Evolutionary conservation across 768 basidiomycete species (phyloP).

Genomic region (Russula earlei): DNA sequence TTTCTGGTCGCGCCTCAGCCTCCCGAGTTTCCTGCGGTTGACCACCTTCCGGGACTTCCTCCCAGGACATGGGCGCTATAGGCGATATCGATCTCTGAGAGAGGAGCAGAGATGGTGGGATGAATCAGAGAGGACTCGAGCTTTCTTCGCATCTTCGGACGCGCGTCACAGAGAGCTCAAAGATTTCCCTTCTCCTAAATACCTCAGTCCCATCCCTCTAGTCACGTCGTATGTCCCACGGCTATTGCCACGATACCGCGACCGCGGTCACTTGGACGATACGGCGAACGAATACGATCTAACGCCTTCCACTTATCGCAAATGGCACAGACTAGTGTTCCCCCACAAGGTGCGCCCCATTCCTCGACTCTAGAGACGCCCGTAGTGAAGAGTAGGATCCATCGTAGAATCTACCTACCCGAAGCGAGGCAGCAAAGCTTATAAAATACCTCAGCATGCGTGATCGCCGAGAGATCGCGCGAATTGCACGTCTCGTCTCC

Average conservation of each 20-base stretch:
- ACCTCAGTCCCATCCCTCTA: conserved; percentile 15
- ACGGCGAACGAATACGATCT: conserved; percentile 25
- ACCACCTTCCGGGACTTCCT: conserved; percentile 9
- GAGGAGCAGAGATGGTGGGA: conserved; percentile 29
- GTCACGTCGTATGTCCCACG: conserved; percentile 30
- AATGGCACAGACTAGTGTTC: conserved; percentile 42
- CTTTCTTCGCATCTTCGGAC: conserved; percentile 22
- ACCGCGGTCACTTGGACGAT: conserved; percentile 8
- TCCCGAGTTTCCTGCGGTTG: background rate
- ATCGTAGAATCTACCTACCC: conserved; percentile 30
- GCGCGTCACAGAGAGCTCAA: background rate
- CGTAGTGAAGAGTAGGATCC: background rate
- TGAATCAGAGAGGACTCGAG: conserved; percentile 23
- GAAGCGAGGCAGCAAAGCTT: conserved; percentile 26
- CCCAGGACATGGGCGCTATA: background rate
- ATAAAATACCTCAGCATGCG: conserved; percentile 31
- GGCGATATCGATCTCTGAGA: conserved; percentile 21
- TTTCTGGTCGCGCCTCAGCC: background rate
- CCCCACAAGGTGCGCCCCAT: conserved; percentile 27
- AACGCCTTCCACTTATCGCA: conserved; percentile 31
- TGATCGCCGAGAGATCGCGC: conserved; percentile 33
- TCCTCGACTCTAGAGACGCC: background rate
- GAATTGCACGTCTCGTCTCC: conserved; percentile 33
- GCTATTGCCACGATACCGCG: conserved; percentile 33
- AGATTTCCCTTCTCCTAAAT: background rate